phyloP scores from a whole-genome alignment of 208 protist species.

The Trichomonas vaginalis region DNA sequence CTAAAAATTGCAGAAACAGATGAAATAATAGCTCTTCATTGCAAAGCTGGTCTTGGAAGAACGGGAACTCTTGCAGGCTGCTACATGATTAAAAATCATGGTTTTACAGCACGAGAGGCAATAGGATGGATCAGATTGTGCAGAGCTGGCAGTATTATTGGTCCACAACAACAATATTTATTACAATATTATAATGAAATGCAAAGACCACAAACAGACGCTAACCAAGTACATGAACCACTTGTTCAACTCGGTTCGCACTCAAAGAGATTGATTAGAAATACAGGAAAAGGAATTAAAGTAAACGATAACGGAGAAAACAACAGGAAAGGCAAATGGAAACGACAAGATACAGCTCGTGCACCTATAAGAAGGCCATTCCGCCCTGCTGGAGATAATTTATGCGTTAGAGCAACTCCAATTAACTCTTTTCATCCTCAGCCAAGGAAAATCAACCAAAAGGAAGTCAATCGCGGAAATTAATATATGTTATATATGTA shows the following conservation, averaged over 20 bases:
- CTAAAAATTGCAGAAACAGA: constrained; percentile 56
- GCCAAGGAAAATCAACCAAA: background rate
- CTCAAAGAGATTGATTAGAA: background rate
- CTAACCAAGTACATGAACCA: background rate
- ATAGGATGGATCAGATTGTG: constrained; percentile 75
- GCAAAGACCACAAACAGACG: background rate
- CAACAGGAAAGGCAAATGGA: background rate
- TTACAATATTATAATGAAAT: constrained; percentile 32
- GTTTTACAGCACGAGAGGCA: constrained; percentile 62
- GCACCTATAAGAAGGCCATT: background rate
- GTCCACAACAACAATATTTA: constrained; percentile 77
- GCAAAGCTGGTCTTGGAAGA: constrained; percentile 73
- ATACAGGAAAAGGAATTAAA: background rate
- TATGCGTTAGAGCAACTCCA: background rate
- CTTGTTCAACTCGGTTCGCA: background rate
- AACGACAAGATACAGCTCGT: background rate
- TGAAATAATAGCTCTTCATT: constrained; percentile 64
- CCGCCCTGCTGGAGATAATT: background rate
- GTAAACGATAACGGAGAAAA: background rate
- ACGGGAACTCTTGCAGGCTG: constrained; percentile 67
- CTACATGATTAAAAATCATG: constrained; percentile 57
- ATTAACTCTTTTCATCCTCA: background rate
- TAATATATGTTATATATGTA: background rate
- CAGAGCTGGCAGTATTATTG: constrained; percentile 77
- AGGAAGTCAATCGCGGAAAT: background rate